phyloP scores from a whole-genome alignment of 73 alveolate genomes.

The Stentor coeruleus region DNA sequence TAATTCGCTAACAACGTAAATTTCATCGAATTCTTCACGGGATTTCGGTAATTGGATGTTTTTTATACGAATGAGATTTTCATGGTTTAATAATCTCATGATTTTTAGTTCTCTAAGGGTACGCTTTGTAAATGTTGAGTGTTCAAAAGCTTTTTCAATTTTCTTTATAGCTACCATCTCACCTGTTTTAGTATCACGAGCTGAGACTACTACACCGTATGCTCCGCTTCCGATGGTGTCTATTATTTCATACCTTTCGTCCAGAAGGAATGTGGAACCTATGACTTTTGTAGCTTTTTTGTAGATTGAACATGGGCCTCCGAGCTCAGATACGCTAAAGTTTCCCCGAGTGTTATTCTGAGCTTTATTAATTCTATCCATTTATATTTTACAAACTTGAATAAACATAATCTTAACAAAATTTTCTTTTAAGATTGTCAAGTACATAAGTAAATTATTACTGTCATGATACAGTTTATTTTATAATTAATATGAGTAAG shows the following conservation, averaged over 20 bases:
- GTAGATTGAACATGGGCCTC: too few relatives aligned
- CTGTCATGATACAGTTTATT: too few relatives aligned
- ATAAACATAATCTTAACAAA: too few relatives aligned
- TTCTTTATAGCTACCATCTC: constrained; percentile 53
- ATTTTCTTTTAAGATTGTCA: too few relatives aligned
- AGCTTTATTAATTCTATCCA: too few relatives aligned
- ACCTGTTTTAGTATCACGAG: not conserved
- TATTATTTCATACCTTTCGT: constrained; percentile 49
- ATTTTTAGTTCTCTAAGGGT: constrained; percentile 56
- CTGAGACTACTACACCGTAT: constrained; percentile 30
- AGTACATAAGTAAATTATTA: too few relatives aligned
- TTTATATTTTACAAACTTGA: too few relatives aligned
- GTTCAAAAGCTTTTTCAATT: constrained; percentile 50
- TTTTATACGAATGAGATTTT: constrained; percentile 48
- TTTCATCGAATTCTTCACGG: constrained; percentile 54
- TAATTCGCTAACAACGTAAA: constrained; percentile 65
- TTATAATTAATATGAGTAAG: too few relatives aligned
- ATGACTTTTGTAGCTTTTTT: too few relatives aligned
- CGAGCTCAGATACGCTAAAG: too few relatives aligned
- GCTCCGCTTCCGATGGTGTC: constrained; percentile 49
- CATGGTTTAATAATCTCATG: constrained; percentile 45
- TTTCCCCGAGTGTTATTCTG: too few relatives aligned
- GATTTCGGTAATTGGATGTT: constrained; percentile 50
- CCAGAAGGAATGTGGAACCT: constrained; percentile 38
- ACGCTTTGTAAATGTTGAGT: constrained; percentile 43